These are phyloP conservation scores for Endocalyx cinctus DNA, from an alignment of 2,329 filamentous ascomycete genomes.

Conservation along the genomic window DNA sequence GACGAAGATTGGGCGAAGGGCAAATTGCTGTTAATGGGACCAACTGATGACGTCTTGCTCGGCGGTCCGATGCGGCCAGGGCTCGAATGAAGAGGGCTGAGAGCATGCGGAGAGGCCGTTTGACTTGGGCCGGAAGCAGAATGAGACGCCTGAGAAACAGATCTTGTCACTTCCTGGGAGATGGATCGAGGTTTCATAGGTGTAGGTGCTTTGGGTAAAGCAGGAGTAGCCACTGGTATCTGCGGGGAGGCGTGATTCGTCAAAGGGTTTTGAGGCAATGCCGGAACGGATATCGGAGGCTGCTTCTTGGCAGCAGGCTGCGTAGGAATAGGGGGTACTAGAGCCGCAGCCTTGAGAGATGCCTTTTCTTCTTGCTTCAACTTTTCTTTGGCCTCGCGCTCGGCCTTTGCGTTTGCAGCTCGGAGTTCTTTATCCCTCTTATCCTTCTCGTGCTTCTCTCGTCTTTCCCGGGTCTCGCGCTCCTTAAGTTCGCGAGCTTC, in stretches of 20 bases:
- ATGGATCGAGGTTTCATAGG: conserved; percentile 71
- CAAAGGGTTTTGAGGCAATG: conserved; percentile 55
- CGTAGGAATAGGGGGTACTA: conserved; percentile 34
- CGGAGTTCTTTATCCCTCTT: conserved; percentile 55
- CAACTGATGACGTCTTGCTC: conserved; percentile 54
- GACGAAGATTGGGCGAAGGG: conserved; percentile 52
- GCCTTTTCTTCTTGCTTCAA: conserved; percentile 41
- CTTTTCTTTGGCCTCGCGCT: conserved; percentile 43
- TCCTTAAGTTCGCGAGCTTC: conserved; percentile 69
- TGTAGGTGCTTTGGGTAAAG: conserved; percentile 75
- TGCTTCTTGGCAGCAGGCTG: conserved; percentile 39
- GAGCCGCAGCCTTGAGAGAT: conserved; percentile 34
- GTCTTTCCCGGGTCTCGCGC: conserved; percentile 54
- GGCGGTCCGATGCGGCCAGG: conserved; percentile 58
- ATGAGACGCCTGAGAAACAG: conserved; percentile 65
- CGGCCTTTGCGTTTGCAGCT: conserved; percentile 37
- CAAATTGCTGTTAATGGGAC: conserved; percentile 12
- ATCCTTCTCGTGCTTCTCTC: conserved; percentile 54
- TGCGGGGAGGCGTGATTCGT: conserved; percentile 71
- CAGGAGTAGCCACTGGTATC: conserved; percentile 72
- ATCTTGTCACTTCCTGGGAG: conserved; percentile 72
- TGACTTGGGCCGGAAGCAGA: conserved; percentile 52
- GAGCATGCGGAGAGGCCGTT: conserved; percentile 54
- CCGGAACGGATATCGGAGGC: conserved; percentile 40
- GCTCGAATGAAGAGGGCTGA: conserved; percentile 61